These are phyloP conservation scores for Plicaturopsis crispa DNA, from an alignment of 768 basidiomycete species.

Conservation along the genomic window DNA sequence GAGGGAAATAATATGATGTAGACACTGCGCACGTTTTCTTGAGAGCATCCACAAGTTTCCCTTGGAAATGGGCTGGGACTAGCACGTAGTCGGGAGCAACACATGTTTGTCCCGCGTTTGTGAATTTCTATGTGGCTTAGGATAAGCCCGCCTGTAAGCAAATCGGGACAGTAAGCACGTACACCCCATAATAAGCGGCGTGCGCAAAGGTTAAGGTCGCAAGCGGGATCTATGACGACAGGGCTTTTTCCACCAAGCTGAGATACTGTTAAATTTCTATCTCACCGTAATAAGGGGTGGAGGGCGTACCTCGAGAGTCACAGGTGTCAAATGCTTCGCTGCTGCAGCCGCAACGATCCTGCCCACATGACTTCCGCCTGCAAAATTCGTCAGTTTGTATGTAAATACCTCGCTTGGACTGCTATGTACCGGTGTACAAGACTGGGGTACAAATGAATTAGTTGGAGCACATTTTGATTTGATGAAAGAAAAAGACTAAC, in stretches of 20 bases:
- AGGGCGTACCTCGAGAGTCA: conserved; percentile 53
- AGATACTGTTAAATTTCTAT: too few species aligned
- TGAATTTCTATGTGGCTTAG: too few species aligned
- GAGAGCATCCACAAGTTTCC: conserved; percentile 29
- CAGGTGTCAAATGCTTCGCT: conserved; percentile 67
- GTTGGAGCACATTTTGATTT: too few species aligned
- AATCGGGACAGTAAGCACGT: too few species aligned
- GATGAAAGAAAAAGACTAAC: too few species aligned
- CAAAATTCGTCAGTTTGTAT: too few species aligned
- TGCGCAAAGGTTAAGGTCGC: conserved; percentile 59
- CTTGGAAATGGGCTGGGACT: conserved; percentile 30
- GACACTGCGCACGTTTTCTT: conserved; percentile 27
- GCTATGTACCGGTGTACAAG: too few species aligned
- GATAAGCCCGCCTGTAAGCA: too few species aligned
- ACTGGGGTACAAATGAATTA: too few species aligned
- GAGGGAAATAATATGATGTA: background rate
- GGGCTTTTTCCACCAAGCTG: conserved; percentile 72
- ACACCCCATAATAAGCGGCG: conserved; percentile 79
- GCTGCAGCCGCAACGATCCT: conserved; percentile 67
- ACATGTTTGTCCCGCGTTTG: conserved; percentile 75
- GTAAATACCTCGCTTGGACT: too few species aligned
- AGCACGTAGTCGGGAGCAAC: conserved; percentile 40
- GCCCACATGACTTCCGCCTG: too few species aligned
- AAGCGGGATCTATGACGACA: conserved; percentile 62
- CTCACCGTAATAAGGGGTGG: too few species aligned